Evolutionary conservation across 73 alveolate species (phyloP).

Genomic region (Uronychia setigera): DNA sequence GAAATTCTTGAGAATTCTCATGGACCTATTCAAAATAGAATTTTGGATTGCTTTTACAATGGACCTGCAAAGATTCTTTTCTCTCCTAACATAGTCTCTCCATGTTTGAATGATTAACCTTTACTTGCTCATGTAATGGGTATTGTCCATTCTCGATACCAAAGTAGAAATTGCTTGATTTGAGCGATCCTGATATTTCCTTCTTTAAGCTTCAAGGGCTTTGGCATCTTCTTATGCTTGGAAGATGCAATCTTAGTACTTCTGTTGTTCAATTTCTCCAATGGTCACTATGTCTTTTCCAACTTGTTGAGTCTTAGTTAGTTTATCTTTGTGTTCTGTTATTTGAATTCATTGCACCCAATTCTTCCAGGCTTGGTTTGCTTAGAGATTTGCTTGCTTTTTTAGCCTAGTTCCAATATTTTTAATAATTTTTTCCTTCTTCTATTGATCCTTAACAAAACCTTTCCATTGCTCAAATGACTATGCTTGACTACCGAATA

Average conservation of each 20-base stretch:
- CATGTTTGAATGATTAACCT: slow-evolving; percentile 31
- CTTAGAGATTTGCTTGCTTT: not conserved
- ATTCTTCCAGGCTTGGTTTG: not conserved
- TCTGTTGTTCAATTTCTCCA: not conserved
- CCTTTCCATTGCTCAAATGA: not conserved
- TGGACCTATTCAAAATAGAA: slow-evolving; percentile 13
- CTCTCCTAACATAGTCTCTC: slow-evolving; percentile 2
- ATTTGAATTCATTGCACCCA: not conserved
- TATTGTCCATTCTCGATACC: slow-evolving; percentile 2
- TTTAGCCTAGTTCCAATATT: not conserved
- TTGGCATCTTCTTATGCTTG: not conserved
- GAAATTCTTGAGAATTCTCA: not conserved
- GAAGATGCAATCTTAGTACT: not conserved
- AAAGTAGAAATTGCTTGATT: not conserved
- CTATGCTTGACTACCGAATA: not conserved
- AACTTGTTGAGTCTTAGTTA: not conserved
- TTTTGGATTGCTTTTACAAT: slow-evolving; percentile 22
- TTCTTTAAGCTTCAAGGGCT: not conserved
- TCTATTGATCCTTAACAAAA: not conserved
- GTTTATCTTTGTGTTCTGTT: not conserved
- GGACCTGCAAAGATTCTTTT: slow-evolving; percentile 3
- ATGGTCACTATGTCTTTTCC: not conserved
- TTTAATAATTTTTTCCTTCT: not conserved
- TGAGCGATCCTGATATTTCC: not conserved
- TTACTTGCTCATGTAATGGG: slow-evolving; percentile 10